These are phyloP conservation scores for Neofusicoccum umdonicola DNA, from an alignment of 2,329 filamentous ascomycete species.

Conservation along the genomic window DNA sequence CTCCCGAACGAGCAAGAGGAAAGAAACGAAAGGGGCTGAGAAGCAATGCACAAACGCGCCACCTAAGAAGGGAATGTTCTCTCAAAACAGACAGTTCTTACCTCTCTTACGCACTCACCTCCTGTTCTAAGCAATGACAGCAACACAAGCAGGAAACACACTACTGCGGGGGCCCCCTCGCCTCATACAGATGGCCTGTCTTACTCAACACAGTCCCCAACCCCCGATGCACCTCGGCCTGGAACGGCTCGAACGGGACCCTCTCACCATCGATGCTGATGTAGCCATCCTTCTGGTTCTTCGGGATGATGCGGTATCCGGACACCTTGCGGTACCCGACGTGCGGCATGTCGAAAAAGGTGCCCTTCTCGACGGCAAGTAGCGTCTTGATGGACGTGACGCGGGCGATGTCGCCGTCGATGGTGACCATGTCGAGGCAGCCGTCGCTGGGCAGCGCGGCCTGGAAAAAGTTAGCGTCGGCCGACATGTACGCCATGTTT, in stretches of 20 bases:
- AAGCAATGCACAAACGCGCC: too few species aligned
- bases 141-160: background rate
- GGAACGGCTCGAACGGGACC: conserved; percentile 83
- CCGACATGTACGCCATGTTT: conserved; percentile 91
- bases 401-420: conserved; percentile 72
- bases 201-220: conserved; percentile 84
- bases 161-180: conserved; percentile 25
- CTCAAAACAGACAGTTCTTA: background rate
- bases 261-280: conserved; percentile 94
- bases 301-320: conserved; percentile 83
- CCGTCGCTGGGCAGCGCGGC: conserved; percentile 81
- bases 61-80: background rate
- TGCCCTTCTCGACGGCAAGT: conserved; percentile 66
- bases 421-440: conserved; percentile 77
- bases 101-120: background rate
- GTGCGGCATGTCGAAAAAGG: conserved; percentile 75
- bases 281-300: conserved; percentile 68
- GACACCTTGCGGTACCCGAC: conserved; percentile 80
- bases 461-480: conserved; percentile 83
- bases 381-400: conserved; percentile 67
- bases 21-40: background rate
- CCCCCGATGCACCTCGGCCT: conserved; percentile 81
- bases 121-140: too few species aligned
- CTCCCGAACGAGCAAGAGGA: background rate
- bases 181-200: conserved; percentile 68